Conservation (phyloP, 305 asterid genomes). For the Solanum hybrid region DNA sequence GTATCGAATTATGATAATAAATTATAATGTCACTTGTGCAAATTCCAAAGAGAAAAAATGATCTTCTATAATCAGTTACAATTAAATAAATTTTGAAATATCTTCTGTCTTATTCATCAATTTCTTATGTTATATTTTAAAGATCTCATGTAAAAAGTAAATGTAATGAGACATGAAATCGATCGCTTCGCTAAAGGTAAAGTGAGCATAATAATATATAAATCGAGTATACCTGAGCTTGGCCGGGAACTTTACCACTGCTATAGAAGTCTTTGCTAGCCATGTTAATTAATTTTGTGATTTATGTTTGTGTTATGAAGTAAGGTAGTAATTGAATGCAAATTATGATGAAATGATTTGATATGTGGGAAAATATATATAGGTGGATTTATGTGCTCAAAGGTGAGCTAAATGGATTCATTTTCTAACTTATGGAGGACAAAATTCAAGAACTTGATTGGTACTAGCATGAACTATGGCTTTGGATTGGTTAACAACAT, state of each 20-base stretch:
- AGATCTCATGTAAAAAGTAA: not conserved
- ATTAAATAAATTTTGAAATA: not conserved
- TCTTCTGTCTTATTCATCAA: not conserved
- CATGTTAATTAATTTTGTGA: not conserved
- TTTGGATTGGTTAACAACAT: not conserved
- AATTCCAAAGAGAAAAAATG: not conserved
- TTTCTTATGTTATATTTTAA: not conserved
- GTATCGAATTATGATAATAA: not conserved
- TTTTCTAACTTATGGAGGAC: not conserved
- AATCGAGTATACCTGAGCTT: not conserved
- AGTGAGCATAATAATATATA: not conserved
- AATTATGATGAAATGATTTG: not conserved
- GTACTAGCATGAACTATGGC: not conserved
- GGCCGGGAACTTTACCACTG: not conserved
- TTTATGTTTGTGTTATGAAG: not conserved
- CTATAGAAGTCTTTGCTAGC: not conserved
- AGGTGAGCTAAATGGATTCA: not conserved
- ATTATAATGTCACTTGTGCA: not conserved
- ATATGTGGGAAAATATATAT: not conserved
- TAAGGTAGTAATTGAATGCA: not conserved
- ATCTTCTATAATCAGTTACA: not conserved
- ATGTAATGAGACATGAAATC: not conserved
- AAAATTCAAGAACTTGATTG: not conserved
- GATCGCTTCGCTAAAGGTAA: not conserved
- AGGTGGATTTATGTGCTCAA: not conserved